Conservation (phyloP, 2,329 filamentous ascomycete species). For the Cercospora sesami region DNA sequence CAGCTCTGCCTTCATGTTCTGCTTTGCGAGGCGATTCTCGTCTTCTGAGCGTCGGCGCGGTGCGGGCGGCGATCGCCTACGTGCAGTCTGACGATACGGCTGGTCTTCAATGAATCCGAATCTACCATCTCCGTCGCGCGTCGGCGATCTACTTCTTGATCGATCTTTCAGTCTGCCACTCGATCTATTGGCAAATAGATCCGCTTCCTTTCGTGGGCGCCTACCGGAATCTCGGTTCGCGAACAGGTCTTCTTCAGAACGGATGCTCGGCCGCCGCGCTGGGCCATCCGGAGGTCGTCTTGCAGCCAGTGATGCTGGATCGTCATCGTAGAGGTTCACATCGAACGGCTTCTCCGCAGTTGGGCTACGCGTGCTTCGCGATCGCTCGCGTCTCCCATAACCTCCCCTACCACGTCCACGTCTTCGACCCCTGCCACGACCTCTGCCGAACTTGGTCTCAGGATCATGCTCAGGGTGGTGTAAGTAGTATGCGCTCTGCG, state of each 20-base stretch:
- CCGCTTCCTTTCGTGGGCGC: slow-evolving; percentile 28
- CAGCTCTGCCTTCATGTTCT: slow-evolving; percentile 44
- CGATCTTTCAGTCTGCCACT: slow-evolving; percentile 53
- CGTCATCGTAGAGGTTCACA: slow-evolving; percentile 81
- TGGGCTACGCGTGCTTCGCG: slow-evolving; percentile 33
- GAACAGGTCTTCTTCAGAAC: slow-evolving; percentile 19
- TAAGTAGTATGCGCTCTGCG: slow-evolving; percentile 86
- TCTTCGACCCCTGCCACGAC: slow-evolving; percentile 33
- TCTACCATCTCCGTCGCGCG: slow-evolving; percentile 50
- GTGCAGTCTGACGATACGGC: slow-evolving; percentile 46
- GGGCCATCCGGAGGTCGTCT: slow-evolving; percentile 8
- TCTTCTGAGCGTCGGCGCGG: slow-evolving; percentile 25
- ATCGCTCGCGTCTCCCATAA: slow-evolving; percentile 51
- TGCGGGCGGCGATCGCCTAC: slow-evolving; percentile 47
- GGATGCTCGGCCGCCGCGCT: slow-evolving; percentile 10
- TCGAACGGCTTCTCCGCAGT: slow-evolving; percentile 56
- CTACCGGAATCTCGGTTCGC: slow-evolving; percentile 16
- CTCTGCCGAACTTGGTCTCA: slow-evolving; percentile 62
- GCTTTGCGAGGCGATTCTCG: slow-evolving; percentile 30
- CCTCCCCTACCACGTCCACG: slow-evolving; percentile 59
- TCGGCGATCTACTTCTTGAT: slow-evolving; percentile 59
- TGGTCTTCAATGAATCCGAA: slow-evolving; percentile 53
- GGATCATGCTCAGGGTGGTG: slow-evolving; percentile 87
- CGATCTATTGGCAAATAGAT: slow-evolving; percentile 37
- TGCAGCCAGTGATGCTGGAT: slow-evolving; percentile 36